Base-by-base conservation (phyloP, 352 stramenopile species). In the Halophytophthora polymorphica region DNA sequence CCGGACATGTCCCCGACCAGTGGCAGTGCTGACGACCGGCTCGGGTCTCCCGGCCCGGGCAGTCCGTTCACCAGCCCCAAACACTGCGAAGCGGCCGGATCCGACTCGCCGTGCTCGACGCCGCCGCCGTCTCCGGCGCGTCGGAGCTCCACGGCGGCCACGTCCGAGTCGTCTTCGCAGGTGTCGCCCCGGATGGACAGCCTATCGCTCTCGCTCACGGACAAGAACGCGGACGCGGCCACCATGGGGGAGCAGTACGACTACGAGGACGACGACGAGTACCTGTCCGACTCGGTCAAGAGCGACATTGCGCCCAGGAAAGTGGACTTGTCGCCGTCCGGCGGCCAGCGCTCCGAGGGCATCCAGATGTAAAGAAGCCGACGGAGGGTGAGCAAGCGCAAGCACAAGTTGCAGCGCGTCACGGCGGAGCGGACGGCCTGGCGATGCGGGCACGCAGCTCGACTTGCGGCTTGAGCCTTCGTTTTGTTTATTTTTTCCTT, bases 261-360 rank as follows among this genome's bases (percentile, higher is more conserved):
- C 50, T 73, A 63, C 37, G 55, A 69, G 48, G 67, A 80, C 21
- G 71, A 84, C 28, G 76, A 85, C 18, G 68, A 66, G 33, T 83
- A 83, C 64, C 58, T 75, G 50, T 88, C 77, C 39, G 81, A 91
- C 62, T 91, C 81, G 56, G 78, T 89, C 28, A 79, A 73, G 56
- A 91, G 81, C 60, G 78, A 88, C 52, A 91, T 91, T 53, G 73
- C 78, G 47, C 71, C 81, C 31, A 73, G 76, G 61, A 72, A 83
- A 65, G 77, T 91, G 41, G 77, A 64, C 45, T 55, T 86, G 44
- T 79, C 70, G 15, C 63, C 61, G 18, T 76, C 67, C 25, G 66
- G 59, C 43, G 81, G 78, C 52, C 47, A 77, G 34, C 62, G 60
- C 51, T 84, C 73, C 29, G 73, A 77, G 43, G 81, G 81, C 44